Base-by-base conservation (phyloP, 1,284 basidiomycete genomes). In the Leccinum laetum region DNA sequence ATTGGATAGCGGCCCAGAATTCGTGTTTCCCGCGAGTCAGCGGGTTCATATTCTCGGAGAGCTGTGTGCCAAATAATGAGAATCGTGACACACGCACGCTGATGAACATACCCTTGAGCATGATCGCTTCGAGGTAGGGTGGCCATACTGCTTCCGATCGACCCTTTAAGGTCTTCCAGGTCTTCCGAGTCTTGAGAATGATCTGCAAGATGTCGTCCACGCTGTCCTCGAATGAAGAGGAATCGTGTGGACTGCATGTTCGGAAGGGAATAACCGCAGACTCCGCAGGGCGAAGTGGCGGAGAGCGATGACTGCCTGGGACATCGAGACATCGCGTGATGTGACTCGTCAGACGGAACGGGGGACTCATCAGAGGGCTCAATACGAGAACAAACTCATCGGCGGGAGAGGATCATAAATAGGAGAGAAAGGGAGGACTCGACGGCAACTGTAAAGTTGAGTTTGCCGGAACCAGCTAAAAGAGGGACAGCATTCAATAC, bases 101-200 rank as follows among this genome's bases (percentile, higher is more conserved):
- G 59, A 56, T 67, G 62, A 63, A 63, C 78, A 44, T 68, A 89
- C 90, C 90, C 82, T 91, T 87, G 64, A 92, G 83, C 68, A 92
- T 80, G 61, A 88, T 88, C 52, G 86, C 88, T 79, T 92, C 91
- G 63, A 92, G 85, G 69, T 89, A 84, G 24, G 87, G 89, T 49
- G 90, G 90, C 89, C 89, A 91, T 49, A 91, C 89, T 52, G 87
- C 83, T 72, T 91, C 89, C 39, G 86, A 84, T 58, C 69, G 71
- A 65, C 88, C 89, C 74, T 85, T 84, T 65, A 87, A 77, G 1
- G 88, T 90, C 77, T 91, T 91, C 88, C 89, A 91, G 71, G 83
- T 88, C 77, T 90, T 90, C 66, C 89, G 83, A 60, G 84, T 84
- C 66, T 83, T 86, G 71, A 89, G 84, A 67, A 91, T 86, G 65